Evolutionary conservation across 2,329 filamentous ascomycete genomes (phyloP), one percentile per base, ranked within the genome.

Genomic region (Fusarium musae): DNA sequence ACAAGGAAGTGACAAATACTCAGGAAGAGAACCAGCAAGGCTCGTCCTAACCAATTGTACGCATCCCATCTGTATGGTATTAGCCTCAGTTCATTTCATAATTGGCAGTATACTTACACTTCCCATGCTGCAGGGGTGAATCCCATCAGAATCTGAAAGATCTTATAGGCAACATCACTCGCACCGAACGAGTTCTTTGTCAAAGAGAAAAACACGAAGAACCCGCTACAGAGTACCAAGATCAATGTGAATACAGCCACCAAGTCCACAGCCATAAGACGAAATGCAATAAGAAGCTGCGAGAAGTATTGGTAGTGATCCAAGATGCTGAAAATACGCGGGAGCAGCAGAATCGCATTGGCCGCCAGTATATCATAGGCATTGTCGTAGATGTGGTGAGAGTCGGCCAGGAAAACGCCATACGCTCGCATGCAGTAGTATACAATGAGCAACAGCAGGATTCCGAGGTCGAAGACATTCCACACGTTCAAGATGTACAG

Each of bases 401-500:
- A 88, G 74, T 95, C 93, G 4, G 94, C 90, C 75, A 97, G 86
- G 67, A 97, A 91, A 58, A 97, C 92, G 26, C 95, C 94, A 78
- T 97, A 97, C 19, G 96, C 87, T 63, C 96, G 91, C 84, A 98
- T 91, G 77, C 93, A 93, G 80, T 97, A 97, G 84, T 98, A 98
- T 62, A 93, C 89, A 77, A 97, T 91, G 76, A 98, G 90, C 69
- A 98, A 85, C 30, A 97, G 84, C 59, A 98, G 84, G 59, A 98
- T 98, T 13, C 95, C 95, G 42, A 98, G 85, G 79, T 98, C 96
- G 81, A 98, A 97, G 42, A 95, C 90, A 81, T 98, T 98, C 96
- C 96, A 98, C 81, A 98, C 96, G 80, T 94, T 97, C 91, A 98
- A 96, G 78, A 98, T 94, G 83, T 98, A 98, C 36, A 98, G 89